Conservation (phyloP, 2,329 filamentous ascomycete genomes). For the Xylaria polymorpha region DNA sequence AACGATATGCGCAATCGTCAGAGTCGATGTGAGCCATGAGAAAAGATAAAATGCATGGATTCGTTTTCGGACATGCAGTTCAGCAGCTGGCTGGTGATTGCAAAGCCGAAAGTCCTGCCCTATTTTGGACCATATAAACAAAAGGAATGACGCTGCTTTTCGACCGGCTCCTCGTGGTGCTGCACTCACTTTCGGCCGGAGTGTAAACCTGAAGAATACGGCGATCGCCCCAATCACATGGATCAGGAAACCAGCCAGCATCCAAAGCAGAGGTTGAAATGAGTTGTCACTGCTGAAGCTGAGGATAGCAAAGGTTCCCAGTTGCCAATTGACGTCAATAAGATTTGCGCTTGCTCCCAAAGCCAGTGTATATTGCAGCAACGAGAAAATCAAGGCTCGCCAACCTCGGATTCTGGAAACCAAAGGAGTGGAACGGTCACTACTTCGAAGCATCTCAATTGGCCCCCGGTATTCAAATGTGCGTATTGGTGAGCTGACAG, state of each 20-base stretch:
- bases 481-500: not conserved
- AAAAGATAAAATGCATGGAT: not conserved
- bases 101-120: not conserved
- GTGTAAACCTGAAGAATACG: not conserved
- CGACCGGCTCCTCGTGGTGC: too few relatives aligned
- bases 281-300: not conserved
- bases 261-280: not conserved
- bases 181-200: not conserved
- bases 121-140: not conserved
- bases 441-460: not conserved
- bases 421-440: not conserved
- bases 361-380: not conserved
- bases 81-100: not conserved
- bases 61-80: not conserved
- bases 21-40: not conserved
- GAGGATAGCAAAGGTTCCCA: not conserved
- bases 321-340: not conserved
- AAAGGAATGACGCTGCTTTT: too few relatives aligned
- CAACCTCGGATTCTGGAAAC: not conserved
- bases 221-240: not conserved
- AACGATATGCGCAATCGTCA: not conserved
- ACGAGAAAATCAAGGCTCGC: not conserved
- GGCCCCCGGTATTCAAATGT: not conserved
- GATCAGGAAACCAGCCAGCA: not conserved
- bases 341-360: not conserved